These are phyloP conservation scores for Penicillium sp. DNA, from an alignment of 2,329 filamentous ascomycete genomes.

Conservation along the genomic window DNA sequence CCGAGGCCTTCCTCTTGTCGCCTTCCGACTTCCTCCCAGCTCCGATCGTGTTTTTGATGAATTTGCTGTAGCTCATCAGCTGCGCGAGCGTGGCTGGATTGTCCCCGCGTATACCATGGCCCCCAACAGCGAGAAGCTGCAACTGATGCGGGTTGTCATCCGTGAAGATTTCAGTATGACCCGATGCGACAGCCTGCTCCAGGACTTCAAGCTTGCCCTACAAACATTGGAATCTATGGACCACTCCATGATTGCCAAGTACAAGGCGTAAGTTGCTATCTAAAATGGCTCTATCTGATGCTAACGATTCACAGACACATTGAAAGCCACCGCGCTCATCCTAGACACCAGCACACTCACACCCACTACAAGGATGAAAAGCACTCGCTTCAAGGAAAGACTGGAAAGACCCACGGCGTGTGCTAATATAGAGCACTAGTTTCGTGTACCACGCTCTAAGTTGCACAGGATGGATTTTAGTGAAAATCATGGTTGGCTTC, in stretches of 20 bases:
- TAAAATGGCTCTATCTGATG: not conserved
- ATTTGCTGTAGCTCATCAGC: conserved; percentile 78
- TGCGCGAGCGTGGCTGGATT: conserved; percentile 86
- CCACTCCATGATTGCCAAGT: conserved; percentile 66
- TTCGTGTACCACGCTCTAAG: not conserved
- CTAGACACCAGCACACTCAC: conserved; percentile 56
- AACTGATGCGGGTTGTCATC: conserved; percentile 90
- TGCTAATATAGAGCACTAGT: conserved; percentile 57
- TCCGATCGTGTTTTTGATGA: conserved; percentile 66
- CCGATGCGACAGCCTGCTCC: conserved; percentile 75
- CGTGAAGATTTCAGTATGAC: conserved; percentile 86
- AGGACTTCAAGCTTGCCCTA: conserved; percentile 76
- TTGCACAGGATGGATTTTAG: not conserved
- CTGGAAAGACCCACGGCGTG: conserved; percentile 84
- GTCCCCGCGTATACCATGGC: conserved; percentile 98
- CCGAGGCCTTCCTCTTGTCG: conserved; percentile 81
- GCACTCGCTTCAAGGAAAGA: conserved; percentile 86
- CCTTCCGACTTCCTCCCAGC: conserved; percentile 71
- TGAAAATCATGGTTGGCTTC: not conserved
- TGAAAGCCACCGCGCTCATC: conserved; percentile 55
- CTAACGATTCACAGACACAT: conserved; percentile 46
- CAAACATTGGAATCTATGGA: conserved; percentile 74
- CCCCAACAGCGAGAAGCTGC: conserved; percentile 76
- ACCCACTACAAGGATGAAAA: conserved; percentile 67
- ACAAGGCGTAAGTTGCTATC: conserved; percentile 58